These are phyloP conservation scores for Synchytrium microbalum DNA, from an alignment of 371 early-diverging fungal species.

Conservation along the genomic window DNA sequence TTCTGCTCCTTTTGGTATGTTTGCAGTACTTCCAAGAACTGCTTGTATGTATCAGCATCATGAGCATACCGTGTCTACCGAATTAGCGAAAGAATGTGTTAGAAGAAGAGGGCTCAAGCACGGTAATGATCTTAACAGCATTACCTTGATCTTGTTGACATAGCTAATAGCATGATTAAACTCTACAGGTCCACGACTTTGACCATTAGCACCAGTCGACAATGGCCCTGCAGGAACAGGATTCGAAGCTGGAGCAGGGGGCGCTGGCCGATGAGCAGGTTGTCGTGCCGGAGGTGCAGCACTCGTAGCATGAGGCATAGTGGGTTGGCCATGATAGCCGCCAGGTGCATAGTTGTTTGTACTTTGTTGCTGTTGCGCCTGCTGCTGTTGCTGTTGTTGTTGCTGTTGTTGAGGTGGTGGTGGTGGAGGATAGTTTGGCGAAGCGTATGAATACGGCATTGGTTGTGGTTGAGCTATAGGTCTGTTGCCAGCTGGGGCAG, in stretches of 20 bases:
- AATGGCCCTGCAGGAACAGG: background rate
- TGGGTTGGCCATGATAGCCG: background rate
- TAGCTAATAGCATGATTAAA: slow-evolving; percentile 92
- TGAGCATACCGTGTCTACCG: slow-evolving; percentile 70
- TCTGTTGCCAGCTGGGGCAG: slow-evolving; percentile 7
- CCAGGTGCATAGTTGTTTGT: too few species aligned
- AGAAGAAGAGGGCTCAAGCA: background rate
- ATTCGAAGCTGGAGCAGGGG: slow-evolving; percentile 19
- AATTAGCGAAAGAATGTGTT: slow-evolving; percentile 17
- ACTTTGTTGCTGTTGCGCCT: too few species aligned
- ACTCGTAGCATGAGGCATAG: background rate
- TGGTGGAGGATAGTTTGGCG: background rate
- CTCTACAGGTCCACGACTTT: slow-evolving; percentile 48
- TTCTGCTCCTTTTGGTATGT: slow-evolving; percentile 84
- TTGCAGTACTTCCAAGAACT: slow-evolving; percentile 88
- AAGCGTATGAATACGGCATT: background rate
- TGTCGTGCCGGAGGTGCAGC: background rate
- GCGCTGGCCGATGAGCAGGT: slow-evolving; percentile 5
- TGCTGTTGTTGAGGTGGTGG: background rate
- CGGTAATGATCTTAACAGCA: background rate
- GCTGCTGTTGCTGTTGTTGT: too few species aligned
- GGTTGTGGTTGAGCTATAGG: slow-evolving; percentile 4
- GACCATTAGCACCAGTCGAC: background rate
- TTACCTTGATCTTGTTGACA: slow-evolving; percentile 89
- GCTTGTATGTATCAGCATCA: slow-evolving; percentile 86